Conservation (phyloP, 2,329 filamentous ascomycete species). For the Trichoderma harzianum region DNA sequence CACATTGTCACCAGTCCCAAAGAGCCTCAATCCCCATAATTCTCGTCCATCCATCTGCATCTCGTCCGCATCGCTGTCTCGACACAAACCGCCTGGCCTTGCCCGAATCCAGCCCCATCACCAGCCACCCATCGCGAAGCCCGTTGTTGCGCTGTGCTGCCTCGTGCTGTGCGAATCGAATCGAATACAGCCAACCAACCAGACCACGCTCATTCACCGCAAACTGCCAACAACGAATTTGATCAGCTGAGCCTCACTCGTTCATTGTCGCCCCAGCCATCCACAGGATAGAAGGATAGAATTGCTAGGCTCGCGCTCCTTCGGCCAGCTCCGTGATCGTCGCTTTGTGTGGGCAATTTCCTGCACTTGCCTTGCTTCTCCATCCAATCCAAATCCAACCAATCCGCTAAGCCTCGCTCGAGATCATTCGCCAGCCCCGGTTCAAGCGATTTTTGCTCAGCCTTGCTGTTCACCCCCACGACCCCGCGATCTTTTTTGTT, state of each 20-base stretch:
- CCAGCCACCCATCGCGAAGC: constrained; percentile 1
- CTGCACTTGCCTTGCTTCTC: not conserved
- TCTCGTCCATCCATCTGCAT: constrained; percentile 7
- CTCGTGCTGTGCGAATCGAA: not conserved
- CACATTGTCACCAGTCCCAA: not conserved
- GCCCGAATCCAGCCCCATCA: constrained; percentile 6
- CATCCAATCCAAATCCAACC: not conserved
- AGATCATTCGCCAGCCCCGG: not conserved
- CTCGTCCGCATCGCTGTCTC: constrained; percentile 15
- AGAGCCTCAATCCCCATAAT: constrained; percentile 13
- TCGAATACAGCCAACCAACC: not conserved
- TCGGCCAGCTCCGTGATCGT: constrained; percentile 11
- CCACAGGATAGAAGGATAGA: not conserved
- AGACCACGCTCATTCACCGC: not conserved
- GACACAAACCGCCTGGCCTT: constrained; percentile 11
- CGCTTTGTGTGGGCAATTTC: constrained; percentile 7
- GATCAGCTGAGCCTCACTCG: constrained; percentile 6
- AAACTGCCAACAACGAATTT: not conserved
- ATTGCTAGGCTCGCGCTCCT: not conserved
- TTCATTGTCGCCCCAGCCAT: not conserved
- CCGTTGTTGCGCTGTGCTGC: not conserved
- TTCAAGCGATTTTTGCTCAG: constrained; percentile 4
- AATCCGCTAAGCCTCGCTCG: not conserved
- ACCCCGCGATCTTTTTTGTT: constrained; percentile 16
- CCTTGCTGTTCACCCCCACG: constrained; percentile 15